Base-by-base conservation (phyloP, 192 early-diverging fungal species). In the Coemansia guatemalensis region DNA sequence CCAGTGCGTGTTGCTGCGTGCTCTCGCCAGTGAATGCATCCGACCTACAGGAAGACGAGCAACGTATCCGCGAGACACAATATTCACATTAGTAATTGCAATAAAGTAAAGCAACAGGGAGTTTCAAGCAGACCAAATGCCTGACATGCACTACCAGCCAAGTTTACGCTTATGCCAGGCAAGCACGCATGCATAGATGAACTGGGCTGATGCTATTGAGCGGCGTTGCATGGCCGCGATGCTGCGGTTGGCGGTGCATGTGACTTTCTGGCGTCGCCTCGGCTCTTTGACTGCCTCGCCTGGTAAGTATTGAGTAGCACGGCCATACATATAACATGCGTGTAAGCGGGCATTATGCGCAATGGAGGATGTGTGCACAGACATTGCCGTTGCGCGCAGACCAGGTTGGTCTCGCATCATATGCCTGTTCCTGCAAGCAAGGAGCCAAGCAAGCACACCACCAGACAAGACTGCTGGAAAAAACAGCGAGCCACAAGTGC, bases 1-100 rank as follows among this genome's bases (percentile, higher is more conserved):
- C 97, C 62, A 97, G 84, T 8, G 97, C 95, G 74, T 86, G 89
- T 69, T 99, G 97, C 32, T 92, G 86, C 24, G 90, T 88, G 9
- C 80, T 73, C 60, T 90, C 86, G 29, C 71, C 72, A 21, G 86
- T 90, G 71, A 99, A 99, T 9, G 94, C 91, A 61, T 99, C 97
- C 23, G 87, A 63, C 79, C 79, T 75, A 76, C 22, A 69, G 17
- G 81, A 84, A 81, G 33, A 59, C 18, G 44, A 60, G 53, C 30
- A 35, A 18, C 50, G 30, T 20, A 65, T n/a, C 33, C 0, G 22
- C 24, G 18, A 25, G 27, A 21, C n/a, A 50, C 32, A 32, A 65
- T 51, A 30, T 52, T 17, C 56, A 32, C 64, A 51, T 48, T 3
- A 44, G 39, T 44, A 2, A 44, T 44, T 44, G 14, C 3, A 9